Conservation (phyloP, 2,329 filamentous ascomycete genomes). For the Apiospora malaysiana region DNA sequence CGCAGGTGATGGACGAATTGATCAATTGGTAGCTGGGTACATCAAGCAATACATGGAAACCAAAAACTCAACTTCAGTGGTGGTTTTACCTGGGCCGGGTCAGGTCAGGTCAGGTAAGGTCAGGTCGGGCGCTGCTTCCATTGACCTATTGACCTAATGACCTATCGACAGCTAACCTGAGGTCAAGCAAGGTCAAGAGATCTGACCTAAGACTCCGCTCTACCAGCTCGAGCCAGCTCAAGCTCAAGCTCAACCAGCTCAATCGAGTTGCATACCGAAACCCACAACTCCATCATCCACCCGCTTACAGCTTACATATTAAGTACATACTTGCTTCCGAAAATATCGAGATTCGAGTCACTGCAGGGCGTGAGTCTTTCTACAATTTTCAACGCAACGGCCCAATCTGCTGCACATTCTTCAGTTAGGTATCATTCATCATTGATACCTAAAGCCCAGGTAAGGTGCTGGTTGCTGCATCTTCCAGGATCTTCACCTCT, state of each 20-base stretch:
- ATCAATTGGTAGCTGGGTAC: not conserved
- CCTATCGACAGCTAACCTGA: too few species aligned
- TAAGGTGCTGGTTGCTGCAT: not conserved
- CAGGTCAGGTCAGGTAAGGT: not conserved
- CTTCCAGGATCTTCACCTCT: not conserved
- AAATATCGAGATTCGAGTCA: not conserved
- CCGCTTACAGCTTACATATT: not conserved
- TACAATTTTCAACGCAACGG: not conserved
- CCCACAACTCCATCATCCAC: not conserved
- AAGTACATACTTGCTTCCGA: not conserved
- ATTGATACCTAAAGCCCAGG: not conserved
- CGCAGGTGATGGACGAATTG: too few species aligned
- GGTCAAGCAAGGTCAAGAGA: too few species aligned
- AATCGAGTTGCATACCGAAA: not conserved
- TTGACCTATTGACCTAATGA: too few species aligned
- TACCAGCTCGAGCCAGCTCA: too few species aligned
- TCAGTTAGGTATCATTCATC: not conserved
- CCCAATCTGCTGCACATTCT: constrained; percentile 2
- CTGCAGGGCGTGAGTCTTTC: not conserved
- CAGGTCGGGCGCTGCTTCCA: not conserved
- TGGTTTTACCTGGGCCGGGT: too few species aligned
- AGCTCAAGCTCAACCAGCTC: not conserved
- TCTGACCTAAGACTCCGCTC: too few species aligned
- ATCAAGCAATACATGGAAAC: not conserved
- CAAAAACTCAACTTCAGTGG: not conserved